Evolutionary conservation across 2,329 filamentous ascomycete species (phyloP), one percentile per base, ranked within the genome.

Genomic region (Diaporthe citriasiana): DNA sequence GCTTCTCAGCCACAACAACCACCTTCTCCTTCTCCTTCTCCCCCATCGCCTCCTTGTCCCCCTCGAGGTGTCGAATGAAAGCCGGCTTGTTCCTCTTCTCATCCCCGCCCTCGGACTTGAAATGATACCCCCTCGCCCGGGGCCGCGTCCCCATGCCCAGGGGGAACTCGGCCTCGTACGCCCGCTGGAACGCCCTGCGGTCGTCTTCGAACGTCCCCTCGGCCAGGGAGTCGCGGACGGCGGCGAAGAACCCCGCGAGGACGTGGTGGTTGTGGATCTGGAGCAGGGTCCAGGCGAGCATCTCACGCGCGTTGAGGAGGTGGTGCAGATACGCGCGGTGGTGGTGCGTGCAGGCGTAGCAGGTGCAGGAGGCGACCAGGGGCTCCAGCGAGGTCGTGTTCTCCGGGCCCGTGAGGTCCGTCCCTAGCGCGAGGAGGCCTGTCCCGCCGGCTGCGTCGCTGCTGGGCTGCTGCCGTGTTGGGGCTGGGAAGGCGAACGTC

Each of bases 281-380:
- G 10, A 99, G 87, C 10, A 99, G 87, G 0, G 93, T 94, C 97
- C 97, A 99, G 33, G 93, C 96, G 6, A 98, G 90, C 97, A 99
- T 98, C 83, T 99, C 97, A 80, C 95, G 97, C 0, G 97, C 95
- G 60, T 91, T 88, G 8, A 99, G 89, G 0, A 98, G 88, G 82
- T 99, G 97, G 77, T 95, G 93, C 47, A 99, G 80, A 82, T 94
- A 99, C 0, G 97, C 96, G 66, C 93, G 88, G 83, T 98, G 95
- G 82, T 98, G 96, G 25, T 89, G 89, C 2, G 87, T 90, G 86
- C 97, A 99, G 30, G 95, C 87, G 82, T 97, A 96, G 87, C 97
- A 99, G 68, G 84, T 78, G 82, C 97, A 99, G 22, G 83, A 87
- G 8, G 87, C 78, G 1, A 83, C 80, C 3, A 98, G 85, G 0